A percentile compares a stretch with the other conserved stretches of the same genome.
Evolutionary conservation across 108 stramenopile species (phyloP).

Genomic region (Cyclotella atomus): DNA sequence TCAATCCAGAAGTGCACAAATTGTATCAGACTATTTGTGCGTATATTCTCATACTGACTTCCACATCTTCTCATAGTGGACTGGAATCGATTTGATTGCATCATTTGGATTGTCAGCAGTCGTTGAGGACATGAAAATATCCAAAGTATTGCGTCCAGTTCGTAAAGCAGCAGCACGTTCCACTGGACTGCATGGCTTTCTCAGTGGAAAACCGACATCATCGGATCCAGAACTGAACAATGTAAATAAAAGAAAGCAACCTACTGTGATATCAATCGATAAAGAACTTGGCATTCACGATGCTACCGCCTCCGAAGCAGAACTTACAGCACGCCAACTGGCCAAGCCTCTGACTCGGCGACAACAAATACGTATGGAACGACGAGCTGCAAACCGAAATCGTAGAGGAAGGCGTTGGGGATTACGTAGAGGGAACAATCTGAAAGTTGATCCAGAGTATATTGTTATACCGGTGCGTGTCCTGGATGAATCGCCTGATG

Average conservation of each 20-base stretch:
- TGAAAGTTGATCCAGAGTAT: constrained; percentile 22
- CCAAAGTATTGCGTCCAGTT: constrained; percentile 59
- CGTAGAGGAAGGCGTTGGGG: constrained; percentile 36
- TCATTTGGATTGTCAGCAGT: constrained; percentile 55
- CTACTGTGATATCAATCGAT: constrained; percentile 49
- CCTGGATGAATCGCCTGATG: constrained; percentile 48
- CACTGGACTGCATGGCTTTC: constrained; percentile 81
- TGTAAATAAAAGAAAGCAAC: constrained; percentile 14
- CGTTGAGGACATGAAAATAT: constrained; percentile 48
- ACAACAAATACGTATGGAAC: constrained; percentile 17
- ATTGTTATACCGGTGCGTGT: constrained; percentile 31
- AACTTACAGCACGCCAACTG: constrained; percentile 37
- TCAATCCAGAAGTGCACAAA: background rate
- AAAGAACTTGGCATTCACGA: constrained; percentile 49
- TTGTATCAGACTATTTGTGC: no score
- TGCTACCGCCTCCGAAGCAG: constrained; percentile 34
- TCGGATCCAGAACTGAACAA: background rate
- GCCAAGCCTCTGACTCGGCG: constrained; percentile 18
- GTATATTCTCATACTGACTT: no score
- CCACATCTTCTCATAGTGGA: no score
- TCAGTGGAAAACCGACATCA: constrained; percentile 73
- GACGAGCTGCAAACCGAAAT: constrained; percentile 11
- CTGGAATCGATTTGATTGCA: constrained; percentile 48
- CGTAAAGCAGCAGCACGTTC: constrained; percentile 68
- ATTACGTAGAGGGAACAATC: constrained; percentile 40